These are phyloP conservation scores for Rhinocladiella mackenziei DNA, from an alignment of 2,329 filamentous ascomycete genomes.

Conservation along the genomic window DNA sequence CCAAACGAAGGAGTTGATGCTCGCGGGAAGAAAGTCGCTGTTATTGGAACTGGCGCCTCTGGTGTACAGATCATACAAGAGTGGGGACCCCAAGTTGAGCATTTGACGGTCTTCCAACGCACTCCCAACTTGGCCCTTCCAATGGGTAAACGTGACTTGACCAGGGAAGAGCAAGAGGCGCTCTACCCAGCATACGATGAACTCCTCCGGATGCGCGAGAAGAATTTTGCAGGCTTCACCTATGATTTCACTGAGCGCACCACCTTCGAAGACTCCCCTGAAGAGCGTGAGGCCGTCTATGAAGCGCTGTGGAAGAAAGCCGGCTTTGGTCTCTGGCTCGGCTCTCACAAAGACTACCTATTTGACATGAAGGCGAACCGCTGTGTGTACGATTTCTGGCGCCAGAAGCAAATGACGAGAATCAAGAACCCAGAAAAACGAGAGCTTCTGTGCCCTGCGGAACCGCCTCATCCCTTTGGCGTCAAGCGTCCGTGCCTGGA, in stretches of 20 bases:
- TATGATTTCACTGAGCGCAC: slow-evolving; percentile 57
- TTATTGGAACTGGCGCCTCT: slow-evolving; percentile 63
- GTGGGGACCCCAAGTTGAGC: slow-evolving; percentile 50
- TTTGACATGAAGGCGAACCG: slow-evolving; percentile 47
- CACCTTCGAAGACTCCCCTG: slow-evolving; percentile 26
- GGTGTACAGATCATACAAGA: slow-evolving; percentile 63
- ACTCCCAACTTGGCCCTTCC: slow-evolving; percentile 63
- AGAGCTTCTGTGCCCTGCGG: slow-evolving; percentile 51
- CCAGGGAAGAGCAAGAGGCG: slow-evolving; percentile 48
- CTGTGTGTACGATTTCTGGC: slow-evolving; percentile 55
- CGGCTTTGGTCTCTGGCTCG: slow-evolving; percentile 54
- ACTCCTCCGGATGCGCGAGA: slow-evolving; percentile 22
- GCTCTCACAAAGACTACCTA: slow-evolving; percentile 48
- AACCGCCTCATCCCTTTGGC: slow-evolving; percentile 55
- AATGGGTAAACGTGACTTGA: slow-evolving; percentile 52
- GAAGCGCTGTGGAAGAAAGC: slow-evolving; percentile 49
- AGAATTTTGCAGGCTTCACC: slow-evolving; percentile 50
- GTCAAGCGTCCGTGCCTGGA: slow-evolving; percentile 51
- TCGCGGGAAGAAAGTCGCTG: slow-evolving; percentile 55
- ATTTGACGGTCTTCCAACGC: slow-evolving; percentile 55
- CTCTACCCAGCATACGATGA: slow-evolving; percentile 19
- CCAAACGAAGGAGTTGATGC: slow-evolving; percentile 54
- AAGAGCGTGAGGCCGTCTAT: slow-evolving; percentile 43
- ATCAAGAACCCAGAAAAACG: slow-evolving; percentile 49
- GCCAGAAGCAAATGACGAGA: slow-evolving; percentile 48